Conservation (phyloP, 331 rosid genomes). For the Stylosanthes scabra region DNA sequence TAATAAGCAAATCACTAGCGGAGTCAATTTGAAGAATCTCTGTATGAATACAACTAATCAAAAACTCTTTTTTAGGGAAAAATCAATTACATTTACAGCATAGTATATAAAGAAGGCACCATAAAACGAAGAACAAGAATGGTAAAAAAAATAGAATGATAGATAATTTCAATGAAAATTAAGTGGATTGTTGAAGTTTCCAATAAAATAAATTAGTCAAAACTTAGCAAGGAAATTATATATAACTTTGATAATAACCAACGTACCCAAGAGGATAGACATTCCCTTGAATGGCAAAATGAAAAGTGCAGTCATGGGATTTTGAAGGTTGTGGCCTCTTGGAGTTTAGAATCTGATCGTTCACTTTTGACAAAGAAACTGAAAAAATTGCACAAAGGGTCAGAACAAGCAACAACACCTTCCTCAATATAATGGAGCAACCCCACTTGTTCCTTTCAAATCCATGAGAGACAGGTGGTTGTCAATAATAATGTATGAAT, state of each 20-base stretch:
- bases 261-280: conserved; percentile 82
- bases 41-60: conserved; percentile 24
- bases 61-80: too few relatives aligned
- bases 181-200: conserved; percentile 2
- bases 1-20: conserved; percentile 95
- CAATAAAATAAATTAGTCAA: neutral
- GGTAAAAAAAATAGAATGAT: neutral
- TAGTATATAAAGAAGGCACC: too few relatives aligned
- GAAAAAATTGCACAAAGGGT: conserved; percentile 42
- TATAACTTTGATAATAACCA: conserved; percentile 6
- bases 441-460: conserved; percentile 21
- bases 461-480: conserved; percentile 11
- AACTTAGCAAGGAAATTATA: too few relatives aligned
- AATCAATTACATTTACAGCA: too few relatives aligned
- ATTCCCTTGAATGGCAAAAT: conserved; percentile 61
- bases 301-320: conserved; percentile 38
- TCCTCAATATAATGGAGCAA: conserved; percentile 1
- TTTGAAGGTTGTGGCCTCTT: neutral
- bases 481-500: too few relatives aligned
- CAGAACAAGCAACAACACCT: conserved; percentile 21
- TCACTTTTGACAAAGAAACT: conserved; percentile 42
- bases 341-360: conserved; percentile 19
- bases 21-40: conserved; percentile 82
- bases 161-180: neutral
- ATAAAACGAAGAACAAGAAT: too few relatives aligned